Conservation (phyloP, 768 basidiomycete genomes). For the Russula emetica region DNA sequence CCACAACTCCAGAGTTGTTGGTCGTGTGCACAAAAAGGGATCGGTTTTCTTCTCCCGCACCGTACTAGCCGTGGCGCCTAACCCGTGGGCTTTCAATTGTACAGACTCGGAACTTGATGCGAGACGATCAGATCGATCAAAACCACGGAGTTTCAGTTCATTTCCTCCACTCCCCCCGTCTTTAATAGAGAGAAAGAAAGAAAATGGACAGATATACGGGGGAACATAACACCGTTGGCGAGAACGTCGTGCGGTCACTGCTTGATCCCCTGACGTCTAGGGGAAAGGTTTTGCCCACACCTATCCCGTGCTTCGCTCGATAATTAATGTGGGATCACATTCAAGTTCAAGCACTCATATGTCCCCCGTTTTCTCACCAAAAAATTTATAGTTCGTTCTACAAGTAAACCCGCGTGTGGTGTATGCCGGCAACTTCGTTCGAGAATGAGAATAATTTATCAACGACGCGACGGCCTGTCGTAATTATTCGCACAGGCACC, state of each 20-base stretch:
- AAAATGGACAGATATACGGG: not conserved
- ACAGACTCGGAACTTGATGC: not conserved
- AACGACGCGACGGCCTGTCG: not conserved
- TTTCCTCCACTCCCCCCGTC: not conserved
- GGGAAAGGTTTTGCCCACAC: not conserved
- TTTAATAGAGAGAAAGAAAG: not conserved
- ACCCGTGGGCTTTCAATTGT: not conserved
- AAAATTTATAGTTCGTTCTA: not conserved
- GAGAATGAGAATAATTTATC: not conserved
- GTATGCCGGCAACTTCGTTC: conserved; percentile 1
- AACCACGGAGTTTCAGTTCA: not conserved
- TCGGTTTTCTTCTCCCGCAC: conserved; percentile 9
- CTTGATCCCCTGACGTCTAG: not conserved
- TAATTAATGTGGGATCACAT: not conserved
- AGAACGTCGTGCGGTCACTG: not conserved
- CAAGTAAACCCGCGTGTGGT: not conserved
- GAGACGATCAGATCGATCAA: not conserved
- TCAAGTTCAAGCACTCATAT: not conserved
- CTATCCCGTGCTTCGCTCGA: not conserved
- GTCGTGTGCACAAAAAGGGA: conserved; percentile 20
- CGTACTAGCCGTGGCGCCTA: not conserved
- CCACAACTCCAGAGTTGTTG: conserved; percentile 10
- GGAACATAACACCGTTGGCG: not conserved
- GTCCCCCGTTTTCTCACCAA: not conserved
- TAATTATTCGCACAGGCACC: not conserved